phyloP scores from a whole-genome alignment of 2,329 filamentous ascomycete species.

The Curvularia eragrostidis region DNA sequence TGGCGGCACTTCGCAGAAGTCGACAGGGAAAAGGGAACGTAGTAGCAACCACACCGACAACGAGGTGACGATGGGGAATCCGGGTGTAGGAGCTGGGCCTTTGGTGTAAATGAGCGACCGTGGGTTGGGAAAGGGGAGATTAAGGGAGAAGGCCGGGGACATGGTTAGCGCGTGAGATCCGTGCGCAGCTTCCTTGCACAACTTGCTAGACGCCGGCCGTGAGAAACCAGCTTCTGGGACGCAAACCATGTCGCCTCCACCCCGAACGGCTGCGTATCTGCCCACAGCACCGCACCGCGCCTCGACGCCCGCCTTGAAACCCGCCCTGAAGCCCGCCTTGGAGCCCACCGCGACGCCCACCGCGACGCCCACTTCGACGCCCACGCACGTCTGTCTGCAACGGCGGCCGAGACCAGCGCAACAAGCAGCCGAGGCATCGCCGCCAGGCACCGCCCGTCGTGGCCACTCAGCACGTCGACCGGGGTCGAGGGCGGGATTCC shows the following conservation, averaged over 20 bases:
- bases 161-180: conserved; percentile 33
- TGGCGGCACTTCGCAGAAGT: conserved; percentile 52
- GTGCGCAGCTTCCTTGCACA: no score
- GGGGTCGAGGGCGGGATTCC: conserved; percentile 13
- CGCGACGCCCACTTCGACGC: no score
- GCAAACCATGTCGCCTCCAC: conserved; percentile 23
- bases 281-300: neutral
- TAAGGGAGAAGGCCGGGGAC: conserved; percentile 44
- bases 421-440: conserved; percentile 15
- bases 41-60: conserved; percentile 48
- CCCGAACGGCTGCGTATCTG: conserved; percentile 13
- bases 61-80: conserved; percentile 46
- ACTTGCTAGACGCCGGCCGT: conserved; percentile 31
- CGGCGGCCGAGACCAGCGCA: conserved; percentile 20
- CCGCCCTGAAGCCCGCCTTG: no score
- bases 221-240: conserved; percentile 21
- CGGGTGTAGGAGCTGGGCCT: conserved; percentile 41
- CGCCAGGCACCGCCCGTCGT: conserved; percentile 9
- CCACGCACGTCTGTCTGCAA: neutral
- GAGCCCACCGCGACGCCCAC: no score
- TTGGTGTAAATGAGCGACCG: conserved; percentile 47
- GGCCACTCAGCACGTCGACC: conserved; percentile 21
- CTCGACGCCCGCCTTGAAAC: no score
- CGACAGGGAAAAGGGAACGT: conserved; percentile 49
- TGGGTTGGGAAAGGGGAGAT: conserved; percentile 43